Percentiles rank a stretch among this genome's conserved stretches.
Evolutionary conservation across 2,329 filamentous ascomycete genomes (phyloP).

Genomic region (Cadophora gregata): DNA sequence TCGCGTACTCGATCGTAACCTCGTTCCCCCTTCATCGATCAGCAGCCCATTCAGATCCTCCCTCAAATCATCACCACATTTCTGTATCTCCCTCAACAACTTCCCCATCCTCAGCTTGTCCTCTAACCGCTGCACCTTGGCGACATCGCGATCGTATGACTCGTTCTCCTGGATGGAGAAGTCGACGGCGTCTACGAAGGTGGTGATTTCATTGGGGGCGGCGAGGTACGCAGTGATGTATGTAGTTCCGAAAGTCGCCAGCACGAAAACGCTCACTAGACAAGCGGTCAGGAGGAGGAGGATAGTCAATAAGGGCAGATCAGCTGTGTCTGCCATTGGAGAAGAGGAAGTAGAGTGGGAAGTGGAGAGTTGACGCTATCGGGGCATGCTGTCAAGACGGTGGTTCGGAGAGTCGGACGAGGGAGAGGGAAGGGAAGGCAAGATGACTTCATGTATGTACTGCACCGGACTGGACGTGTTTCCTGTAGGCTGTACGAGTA

Average conservation of each 20-base stretch:
- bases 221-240: constrained; percentile 62
- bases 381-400: constrained; percentile 27
- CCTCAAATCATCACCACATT: constrained; percentile 63
- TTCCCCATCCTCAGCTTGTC: constrained; percentile 65
- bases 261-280: constrained; percentile 59
- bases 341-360: constrained; percentile 16
- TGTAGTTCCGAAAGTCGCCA: constrained; percentile 56
- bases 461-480: not conserved
- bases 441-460: constrained; percentile 25
- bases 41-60: constrained; percentile 63
- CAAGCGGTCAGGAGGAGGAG: constrained; percentile 64
- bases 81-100: constrained; percentile 67
- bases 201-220: constrained; percentile 62
- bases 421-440: constrained; percentile 22
- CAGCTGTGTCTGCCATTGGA: constrained; percentile 41
- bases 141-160: constrained; percentile 65
- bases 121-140: constrained; percentile 62
- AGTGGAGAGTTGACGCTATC: constrained; percentile 24
- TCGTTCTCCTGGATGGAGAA: constrained; percentile 67
- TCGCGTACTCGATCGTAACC: constrained; percentile 55
- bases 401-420: constrained; percentile 12
- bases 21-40: constrained; percentile 52
- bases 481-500: no score
- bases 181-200: constrained; percentile 65
- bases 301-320: constrained; percentile 47